Evolutionary conservation across 257 asterid genomes (phyloP).

Genomic region (Fraxinus anomala): DNA sequence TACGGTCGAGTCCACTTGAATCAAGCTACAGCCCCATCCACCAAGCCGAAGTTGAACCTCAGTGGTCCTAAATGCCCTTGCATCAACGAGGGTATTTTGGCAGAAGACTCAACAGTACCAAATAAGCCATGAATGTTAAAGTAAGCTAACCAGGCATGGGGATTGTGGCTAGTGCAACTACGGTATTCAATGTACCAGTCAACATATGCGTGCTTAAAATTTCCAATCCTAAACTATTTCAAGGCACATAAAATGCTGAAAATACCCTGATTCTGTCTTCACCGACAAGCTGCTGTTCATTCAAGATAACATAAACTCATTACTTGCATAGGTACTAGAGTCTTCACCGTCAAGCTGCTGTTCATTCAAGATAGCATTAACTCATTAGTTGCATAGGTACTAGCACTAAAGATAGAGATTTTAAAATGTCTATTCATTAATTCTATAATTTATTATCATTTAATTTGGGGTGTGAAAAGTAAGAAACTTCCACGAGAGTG

Average conservation of each 20-base stretch:
- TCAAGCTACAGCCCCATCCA: neutral
- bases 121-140: too few species aligned
- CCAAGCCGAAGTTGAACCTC: neutral
- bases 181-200: neutral
- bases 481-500: conserved; percentile 15
- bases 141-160: neutral
- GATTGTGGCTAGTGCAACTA: too few species aligned
- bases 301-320: neutral
- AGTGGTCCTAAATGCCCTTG: neutral
- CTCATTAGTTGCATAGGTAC: neutral
- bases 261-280: neutral
- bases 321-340: too few species aligned
- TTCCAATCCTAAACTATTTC: neutral
- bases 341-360: too few species aligned
- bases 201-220: neutral
- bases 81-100: neutral
- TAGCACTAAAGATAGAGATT: neutral
- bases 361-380: too few species aligned
- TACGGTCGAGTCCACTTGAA: neutral
- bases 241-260: neutral
- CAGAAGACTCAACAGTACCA: neutral
- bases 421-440: conserved; percentile 19
- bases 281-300: neutral
- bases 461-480: conserved; percentile 9
- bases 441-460: conserved; percentile 22